Conservation (phyloP, 768 basidiomycete species). For the Tricholoma hemisulphureum region DNA sequence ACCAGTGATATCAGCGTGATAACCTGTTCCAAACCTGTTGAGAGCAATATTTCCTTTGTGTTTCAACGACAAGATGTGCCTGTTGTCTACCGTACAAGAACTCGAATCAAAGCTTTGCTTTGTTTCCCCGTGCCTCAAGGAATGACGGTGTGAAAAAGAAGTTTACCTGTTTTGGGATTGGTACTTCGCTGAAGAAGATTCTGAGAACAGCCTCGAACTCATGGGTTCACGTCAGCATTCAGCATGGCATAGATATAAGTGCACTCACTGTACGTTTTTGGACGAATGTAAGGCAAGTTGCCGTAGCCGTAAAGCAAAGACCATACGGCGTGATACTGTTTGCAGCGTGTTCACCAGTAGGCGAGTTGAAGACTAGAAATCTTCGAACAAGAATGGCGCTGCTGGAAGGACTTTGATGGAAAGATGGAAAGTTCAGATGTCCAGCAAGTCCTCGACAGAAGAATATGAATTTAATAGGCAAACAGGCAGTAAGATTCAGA, state of each 20-base stretch:
- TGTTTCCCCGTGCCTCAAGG: not conserved
- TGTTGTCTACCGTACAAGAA: not conserved
- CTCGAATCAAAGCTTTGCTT: too few relatives aligned
- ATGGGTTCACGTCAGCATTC: not conserved
- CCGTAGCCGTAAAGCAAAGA: not conserved
- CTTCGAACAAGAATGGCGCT: not conserved
- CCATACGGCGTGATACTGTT: not conserved
- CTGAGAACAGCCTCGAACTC: not conserved
- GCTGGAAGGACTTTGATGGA: not conserved
- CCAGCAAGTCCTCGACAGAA: not conserved
- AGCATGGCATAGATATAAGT: not conserved
- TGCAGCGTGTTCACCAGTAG: not conserved
- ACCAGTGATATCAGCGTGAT: too few relatives aligned
- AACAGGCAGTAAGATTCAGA: conserved; percentile 4
- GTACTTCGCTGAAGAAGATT: not conserved
- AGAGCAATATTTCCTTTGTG: too few relatives aligned
- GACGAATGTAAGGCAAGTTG: not conserved
- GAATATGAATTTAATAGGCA: not conserved
- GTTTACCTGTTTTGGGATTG: not conserved
- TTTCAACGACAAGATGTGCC: too few relatives aligned
- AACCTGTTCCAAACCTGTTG: too few relatives aligned
- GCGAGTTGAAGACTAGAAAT: not conserved
- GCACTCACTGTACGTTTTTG: not conserved
- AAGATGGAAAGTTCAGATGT: not conserved
- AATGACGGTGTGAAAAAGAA: not conserved